These are phyloP conservation scores for Boletus subparvulus DNA, from an alignment of 768 basidiomycete genomes.

Conservation along the genomic window DNA sequence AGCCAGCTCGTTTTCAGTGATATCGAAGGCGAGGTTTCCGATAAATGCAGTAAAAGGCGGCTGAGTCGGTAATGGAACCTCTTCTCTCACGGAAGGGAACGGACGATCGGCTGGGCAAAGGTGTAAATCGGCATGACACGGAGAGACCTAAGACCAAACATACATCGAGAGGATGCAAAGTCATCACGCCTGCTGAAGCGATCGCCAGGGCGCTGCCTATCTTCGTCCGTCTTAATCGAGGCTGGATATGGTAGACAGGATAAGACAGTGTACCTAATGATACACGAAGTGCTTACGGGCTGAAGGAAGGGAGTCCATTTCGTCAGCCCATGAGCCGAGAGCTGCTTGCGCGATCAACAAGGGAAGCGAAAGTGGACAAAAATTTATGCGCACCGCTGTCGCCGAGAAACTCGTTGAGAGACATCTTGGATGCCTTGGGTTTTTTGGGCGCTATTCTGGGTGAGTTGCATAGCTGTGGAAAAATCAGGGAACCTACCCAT, in stretches of 20 bases:
- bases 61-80: constrained; percentile 91
- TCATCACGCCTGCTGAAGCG: constrained; percentile 63
- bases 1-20: constrained; percentile 78
- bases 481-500: constrained; percentile 24
- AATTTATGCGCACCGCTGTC: constrained; percentile 63
- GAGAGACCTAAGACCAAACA: constrained; percentile 27
- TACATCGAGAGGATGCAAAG: constrained; percentile 60
- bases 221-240: constrained; percentile 68
- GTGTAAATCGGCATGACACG: constrained; percentile 9
- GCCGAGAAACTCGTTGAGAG: constrained; percentile 88
- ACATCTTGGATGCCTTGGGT: constrained; percentile 84
- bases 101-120: constrained; percentile 52
- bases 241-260: constrained; percentile 42
- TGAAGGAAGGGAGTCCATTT: constrained; percentile 90
- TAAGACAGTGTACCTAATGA: constrained; percentile 10
- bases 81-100: constrained; percentile 68
- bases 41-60: constrained; percentile 97
- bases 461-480: constrained; percentile 5
- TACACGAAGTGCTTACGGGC: constrained; percentile 68
- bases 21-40: constrained; percentile 93
- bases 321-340: constrained; percentile 97
- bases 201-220: constrained; percentile 51
- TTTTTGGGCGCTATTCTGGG: constrained; percentile 73
- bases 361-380: constrained; percentile 12
- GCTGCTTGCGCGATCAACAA: constrained; percentile 42